Conservation (phyloP, 2,329 filamentous ascomycete species). For the Coniella lustricola region DNA sequence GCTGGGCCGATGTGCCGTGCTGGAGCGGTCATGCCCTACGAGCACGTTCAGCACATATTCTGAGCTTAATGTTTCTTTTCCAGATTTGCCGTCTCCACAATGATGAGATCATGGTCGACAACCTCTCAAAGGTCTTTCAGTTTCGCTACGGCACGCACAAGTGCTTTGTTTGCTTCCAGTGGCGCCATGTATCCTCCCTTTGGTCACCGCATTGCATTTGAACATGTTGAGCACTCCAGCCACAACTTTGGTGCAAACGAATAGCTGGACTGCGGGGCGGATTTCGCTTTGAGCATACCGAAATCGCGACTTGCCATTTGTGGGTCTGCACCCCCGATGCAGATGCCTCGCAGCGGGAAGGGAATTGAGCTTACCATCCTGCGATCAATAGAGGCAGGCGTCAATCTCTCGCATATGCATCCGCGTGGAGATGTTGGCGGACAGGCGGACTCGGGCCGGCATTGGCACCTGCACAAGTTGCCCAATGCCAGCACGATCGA, state of each 20-base stretch:
- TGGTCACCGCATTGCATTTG: too few species aligned
- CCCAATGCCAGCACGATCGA: constrained; percentile 12
- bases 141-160: too few species aligned
- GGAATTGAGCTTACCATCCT: background rate
- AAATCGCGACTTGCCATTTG: background rate
- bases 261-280: too few species aligned
- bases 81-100: too few species aligned
- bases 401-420: constrained; percentile 14
- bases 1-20: constrained; percentile 10
- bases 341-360: background rate
- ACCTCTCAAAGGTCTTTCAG: too few species aligned
- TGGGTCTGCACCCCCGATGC: background rate
- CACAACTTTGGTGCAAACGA: too few species aligned
- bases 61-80: too few species aligned
- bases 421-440: constrained; percentile 10
- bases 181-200: too few species aligned
- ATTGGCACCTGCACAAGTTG: constrained; percentile 14
- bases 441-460: constrained; percentile 16
- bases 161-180: too few species aligned
- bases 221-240: too few species aligned
- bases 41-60: too few species aligned
- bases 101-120: too few species aligned
- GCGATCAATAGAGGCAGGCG: background rate
- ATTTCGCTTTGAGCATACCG: background rate
- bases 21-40: constrained; percentile 3